Percentiles rank a stretch among this genome's conserved stretches.
phyloP scores from a whole-genome alignment of 345 rosid genomes.

The Hibiscus mutabilis region DNA sequence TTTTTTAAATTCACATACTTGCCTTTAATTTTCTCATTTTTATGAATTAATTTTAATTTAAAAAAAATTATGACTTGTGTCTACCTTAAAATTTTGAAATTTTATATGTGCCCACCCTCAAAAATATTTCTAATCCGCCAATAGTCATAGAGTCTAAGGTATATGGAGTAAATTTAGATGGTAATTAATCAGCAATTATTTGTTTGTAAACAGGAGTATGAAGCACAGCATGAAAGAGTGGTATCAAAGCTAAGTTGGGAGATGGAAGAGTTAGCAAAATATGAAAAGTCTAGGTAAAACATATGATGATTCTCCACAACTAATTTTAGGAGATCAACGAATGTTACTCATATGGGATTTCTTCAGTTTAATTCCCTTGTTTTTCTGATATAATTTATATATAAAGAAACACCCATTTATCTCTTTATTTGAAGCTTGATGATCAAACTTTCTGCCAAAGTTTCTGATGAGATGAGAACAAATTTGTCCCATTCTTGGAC shows the following conservation, averaged over 20 bases:
- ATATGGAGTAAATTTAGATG: too few relatives aligned
- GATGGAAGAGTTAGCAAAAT: slow-evolving; percentile 41
- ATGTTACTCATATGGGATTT: not conserved
- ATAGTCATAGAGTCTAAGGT: too few relatives aligned
- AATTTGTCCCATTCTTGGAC: not conserved
- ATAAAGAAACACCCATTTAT: not conserved
- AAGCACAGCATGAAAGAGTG: slow-evolving; percentile 63
- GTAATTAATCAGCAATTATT: too few relatives aligned
- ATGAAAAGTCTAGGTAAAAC: slow-evolving; percentile 50
- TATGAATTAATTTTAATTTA: too few relatives aligned
- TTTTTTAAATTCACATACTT: too few relatives aligned
- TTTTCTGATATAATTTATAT: not conserved
- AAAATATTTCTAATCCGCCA: too few relatives aligned
- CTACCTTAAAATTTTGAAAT: too few relatives aligned
- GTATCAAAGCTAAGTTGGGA: slow-evolving; percentile 81
- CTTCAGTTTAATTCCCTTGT: not conserved
- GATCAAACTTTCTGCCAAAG: not conserved
- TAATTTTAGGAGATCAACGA: slow-evolving; percentile 22
- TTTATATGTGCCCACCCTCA: too few relatives aligned
- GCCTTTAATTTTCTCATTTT: too few relatives aligned
- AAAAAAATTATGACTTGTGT: too few relatives aligned
- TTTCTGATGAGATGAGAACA: slow-evolving; percentile 1
- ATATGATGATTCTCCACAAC: slow-evolving; percentile 10
- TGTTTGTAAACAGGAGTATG: slow-evolving; percentile 47
- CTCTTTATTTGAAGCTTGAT: not conserved